Evolutionary conservation across 2,329 filamentous ascomycete genomes (phyloP).

Genomic region (Elsinoe ampelina): DNA sequence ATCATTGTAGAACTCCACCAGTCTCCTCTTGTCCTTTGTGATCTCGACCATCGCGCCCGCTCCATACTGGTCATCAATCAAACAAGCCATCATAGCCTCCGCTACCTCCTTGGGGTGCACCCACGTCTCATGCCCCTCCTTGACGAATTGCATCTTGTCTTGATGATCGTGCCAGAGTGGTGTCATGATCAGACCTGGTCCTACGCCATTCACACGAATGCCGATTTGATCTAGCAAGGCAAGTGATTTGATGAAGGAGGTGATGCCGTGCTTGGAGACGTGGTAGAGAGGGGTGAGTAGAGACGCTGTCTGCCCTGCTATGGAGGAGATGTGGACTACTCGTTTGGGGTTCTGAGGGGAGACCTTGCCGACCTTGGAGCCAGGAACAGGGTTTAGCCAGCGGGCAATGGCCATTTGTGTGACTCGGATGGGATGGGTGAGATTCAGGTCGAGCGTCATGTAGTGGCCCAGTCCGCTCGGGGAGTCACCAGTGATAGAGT

Average conservation of each 20-base stretch:
- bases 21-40: slow-evolving; percentile 41
- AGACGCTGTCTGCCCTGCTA: slow-evolving; percentile 35
- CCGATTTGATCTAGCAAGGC: slow-evolving; percentile 40
- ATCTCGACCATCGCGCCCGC: slow-evolving; percentile 50
- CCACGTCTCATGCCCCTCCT: slow-evolving; percentile 39
- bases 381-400: slow-evolving; percentile 31
- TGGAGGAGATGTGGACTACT: slow-evolving; percentile 35
- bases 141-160: slow-evolving; percentile 47
- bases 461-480: slow-evolving; percentile 27
- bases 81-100: slow-evolving; percentile 47
- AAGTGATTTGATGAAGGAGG: slow-evolving; percentile 42
- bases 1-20: slow-evolving; percentile 44
- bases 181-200: slow-evolving; percentile 52
- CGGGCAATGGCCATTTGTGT: slow-evolving; percentile 40
- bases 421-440: slow-evolving; percentile 39
- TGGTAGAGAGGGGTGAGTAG: slow-evolving; percentile 36
- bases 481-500: slow-evolving; percentile 23
- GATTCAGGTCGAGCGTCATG: slow-evolving; percentile 36
- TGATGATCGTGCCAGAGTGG: slow-evolving; percentile 54
- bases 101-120: slow-evolving; percentile 54
- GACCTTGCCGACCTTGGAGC: slow-evolving; percentile 24
- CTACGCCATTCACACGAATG: slow-evolving; percentile 51
- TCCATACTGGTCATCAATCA: slow-evolving; percentile 41
- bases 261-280: slow-evolving; percentile 39
- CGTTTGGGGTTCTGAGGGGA: slow-evolving; percentile 35